Evolutionary conservation across 2,329 filamentous ascomycete genomes (phyloP).

Genomic region (Aspergillus sp.): DNA sequence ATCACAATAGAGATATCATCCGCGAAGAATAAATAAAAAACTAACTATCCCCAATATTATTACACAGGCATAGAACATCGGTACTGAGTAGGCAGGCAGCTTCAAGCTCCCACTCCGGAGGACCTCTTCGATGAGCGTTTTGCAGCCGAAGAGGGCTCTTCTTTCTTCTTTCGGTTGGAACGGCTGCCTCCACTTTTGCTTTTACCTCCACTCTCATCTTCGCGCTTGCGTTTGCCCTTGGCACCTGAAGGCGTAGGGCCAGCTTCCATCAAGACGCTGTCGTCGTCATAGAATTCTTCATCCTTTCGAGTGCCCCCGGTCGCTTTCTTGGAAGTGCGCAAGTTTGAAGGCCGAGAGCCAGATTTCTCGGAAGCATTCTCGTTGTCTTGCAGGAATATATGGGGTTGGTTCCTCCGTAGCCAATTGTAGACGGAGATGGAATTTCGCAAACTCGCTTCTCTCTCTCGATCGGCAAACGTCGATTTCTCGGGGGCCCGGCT

Average conservation of each 20-base stretch:
- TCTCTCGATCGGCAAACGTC: conserved; percentile 53
- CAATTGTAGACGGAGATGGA: conserved; percentile 94
- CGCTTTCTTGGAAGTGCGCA: conserved; percentile 43
- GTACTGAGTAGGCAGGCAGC: not conserved
- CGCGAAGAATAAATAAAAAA: not conserved
- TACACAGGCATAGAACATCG: conserved; percentile 12
- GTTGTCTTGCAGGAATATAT: conserved; percentile 79
- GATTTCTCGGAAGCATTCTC: conserved; percentile 50
- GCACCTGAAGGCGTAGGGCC: conserved; percentile 29
- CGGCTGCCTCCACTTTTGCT: conserved; percentile 47
- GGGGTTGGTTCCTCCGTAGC: conserved; percentile 80
- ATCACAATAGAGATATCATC: not conserved
- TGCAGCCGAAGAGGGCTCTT: conserved; percentile 34
- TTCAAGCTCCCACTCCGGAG: conserved; percentile 25
- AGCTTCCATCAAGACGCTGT: conserved; percentile 40
- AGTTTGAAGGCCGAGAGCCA: conserved; percentile 37
- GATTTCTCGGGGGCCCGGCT: conserved; percentile 36
- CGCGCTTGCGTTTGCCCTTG: conserved; percentile 48
- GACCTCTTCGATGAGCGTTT: conserved; percentile 35
- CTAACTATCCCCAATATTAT: conserved; percentile 3
- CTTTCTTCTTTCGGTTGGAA: conserved; percentile 40
- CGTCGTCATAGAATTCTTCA: conserved; percentile 45
- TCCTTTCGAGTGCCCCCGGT: conserved; percentile 39
- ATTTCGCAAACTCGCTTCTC: conserved; percentile 65
- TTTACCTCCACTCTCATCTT: conserved; percentile 48